Evolutionary conservation across 1,284 basidiomycete species (phyloP), one percentile per base, ranked within the genome.

Genomic region (Phlebopus sp.): DNA sequence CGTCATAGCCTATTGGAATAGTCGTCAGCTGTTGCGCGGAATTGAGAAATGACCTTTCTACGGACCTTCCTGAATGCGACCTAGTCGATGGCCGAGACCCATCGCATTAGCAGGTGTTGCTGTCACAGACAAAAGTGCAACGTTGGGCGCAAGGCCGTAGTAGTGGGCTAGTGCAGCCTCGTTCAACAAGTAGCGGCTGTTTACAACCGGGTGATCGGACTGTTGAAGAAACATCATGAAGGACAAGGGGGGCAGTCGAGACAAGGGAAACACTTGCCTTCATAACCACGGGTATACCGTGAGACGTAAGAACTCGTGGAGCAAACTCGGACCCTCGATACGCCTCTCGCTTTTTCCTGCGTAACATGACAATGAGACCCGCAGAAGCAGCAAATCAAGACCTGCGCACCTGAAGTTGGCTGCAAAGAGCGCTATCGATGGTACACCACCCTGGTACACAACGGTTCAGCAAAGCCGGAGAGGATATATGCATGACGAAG

Each of bases 91-190:
- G 25, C 76, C 77, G 44, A 86, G 69, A 3, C 84, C 84, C 37
- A 82, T 66, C 1, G 76, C 72, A 25, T 71, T 68, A 3, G 84
- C 83, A 0, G 85, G 75, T 18, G 74, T 76, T 5, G 76, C 73
- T 0, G 78, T 86, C 27, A 87, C 76, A 4, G 81, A 67, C 2
- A 74, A 62, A 5, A 83, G 59, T 0, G 75, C 75, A 1, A 74
- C 50, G 52, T 73, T 67, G n/a, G 59, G 60, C 8, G 71, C 63
- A 17, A 75, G 67, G 19, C 71, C 70, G 48, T 72, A 86, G 55
- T 81, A 80, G 55, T 85, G 78, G 2, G 78, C 82, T 58, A 84
- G 80, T 18, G 80, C 79, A 1, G 84, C 85, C 61, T 88, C 84
- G 56, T 78, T 78, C 3, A 84, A 56, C 9, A 88, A 68, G 57